These are phyloP conservation scores for Rhizopus sp. DNA, from an alignment of 371 early-diverging fungal species.

Conservation along the genomic window DNA sequence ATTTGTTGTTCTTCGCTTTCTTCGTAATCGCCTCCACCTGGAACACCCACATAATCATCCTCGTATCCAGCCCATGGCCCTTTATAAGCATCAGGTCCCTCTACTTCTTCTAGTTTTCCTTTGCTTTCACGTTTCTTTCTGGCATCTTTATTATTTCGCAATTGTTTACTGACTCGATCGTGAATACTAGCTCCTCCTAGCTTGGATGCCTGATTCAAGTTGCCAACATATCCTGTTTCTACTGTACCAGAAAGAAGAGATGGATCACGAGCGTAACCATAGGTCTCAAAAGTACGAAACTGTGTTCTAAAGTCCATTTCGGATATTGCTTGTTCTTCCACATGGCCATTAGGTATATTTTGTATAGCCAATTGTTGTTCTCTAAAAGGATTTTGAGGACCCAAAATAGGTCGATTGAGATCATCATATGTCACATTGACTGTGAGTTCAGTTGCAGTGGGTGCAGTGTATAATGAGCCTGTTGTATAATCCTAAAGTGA, in stretches of 20 bases:
- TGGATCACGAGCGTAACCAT: constrained; percentile 89
- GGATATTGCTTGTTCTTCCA: constrained; percentile 79
- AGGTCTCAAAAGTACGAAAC: constrained; percentile 77
- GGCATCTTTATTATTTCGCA: constrained; percentile 51
- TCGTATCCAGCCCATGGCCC: constrained; percentile 98
- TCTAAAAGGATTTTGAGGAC: constrained; percentile 79
- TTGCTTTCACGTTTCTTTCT: constrained; percentile 72
- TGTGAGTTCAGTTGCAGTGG: constrained; percentile 67
- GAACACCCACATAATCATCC: constrained; percentile 69
- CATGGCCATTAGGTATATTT: constrained; percentile 79
- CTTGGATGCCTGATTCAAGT: constrained; percentile 55
- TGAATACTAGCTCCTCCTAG: constrained; percentile 55
- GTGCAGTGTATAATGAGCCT: constrained; percentile 56
- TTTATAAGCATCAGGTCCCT: constrained; percentile 80
- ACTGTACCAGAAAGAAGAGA: constrained; percentile 53
- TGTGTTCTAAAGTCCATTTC: constrained; percentile 79
- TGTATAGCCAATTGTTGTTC: constrained; percentile 51
- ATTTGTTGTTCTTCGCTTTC: constrained; percentile 55
- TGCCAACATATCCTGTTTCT: constrained; percentile 73
- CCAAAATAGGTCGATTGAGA: constrained; percentile 64
- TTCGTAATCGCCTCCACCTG: constrained; percentile 64
- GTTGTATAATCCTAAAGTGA: constrained; percentile 28
- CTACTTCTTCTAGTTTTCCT: constrained; percentile 76
- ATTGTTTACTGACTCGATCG: constrained; percentile 54
- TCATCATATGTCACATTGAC: constrained; percentile 83